Base-by-base conservation (phyloP, 306 rosid species). In the Adenanthera pavonina region DNA sequence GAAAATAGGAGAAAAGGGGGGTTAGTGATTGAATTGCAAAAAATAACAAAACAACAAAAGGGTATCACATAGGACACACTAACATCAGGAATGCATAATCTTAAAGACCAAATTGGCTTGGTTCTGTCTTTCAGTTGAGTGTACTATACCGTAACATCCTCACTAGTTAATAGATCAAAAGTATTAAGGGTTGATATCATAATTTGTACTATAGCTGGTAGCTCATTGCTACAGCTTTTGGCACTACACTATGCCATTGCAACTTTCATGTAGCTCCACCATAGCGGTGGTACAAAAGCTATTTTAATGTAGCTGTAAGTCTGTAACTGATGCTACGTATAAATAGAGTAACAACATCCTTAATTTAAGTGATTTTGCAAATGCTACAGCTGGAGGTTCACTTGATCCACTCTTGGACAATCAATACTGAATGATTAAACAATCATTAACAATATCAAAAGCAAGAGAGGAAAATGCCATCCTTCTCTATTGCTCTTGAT, bases 11-110 rank as follows among this genome's bases (percentile, higher is more conserved):
- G 60, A 19, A 52, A 82, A 80, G 11, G 20, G 20, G 41, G 20
- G 69, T 70, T 48, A 84, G 68, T 60, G 41, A 77, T 43, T 19
- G 76, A 82, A 77, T 3, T 30, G 79, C n/a, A 73, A 20, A 3
- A 19, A 41, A 61, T 40, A 76, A 30, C 6, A 47, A 7, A 25
- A 20, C 53, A 48, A 16, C 19, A 54, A 54, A 72, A 44, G 16
- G 33, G n/a, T 44, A 69, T 46, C 56, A 38, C 74, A 46, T 20
- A 43, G 54, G 54, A 69, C 54, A 11, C n/a, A 46, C 54, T 69
- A 43, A 44, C 53, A 44, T 44, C 38, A 44, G 11, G 17, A 43
- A 69, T 43, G 38, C 54, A 44, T 69, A 19, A 12, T 15, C n/a
- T 44, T 69, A 20, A 35, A 36, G 12, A 65, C 17, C 47, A 65